Conservation (phyloP, 1,284 basidiomycete species). For the Bjerkandera adusta region DNA sequence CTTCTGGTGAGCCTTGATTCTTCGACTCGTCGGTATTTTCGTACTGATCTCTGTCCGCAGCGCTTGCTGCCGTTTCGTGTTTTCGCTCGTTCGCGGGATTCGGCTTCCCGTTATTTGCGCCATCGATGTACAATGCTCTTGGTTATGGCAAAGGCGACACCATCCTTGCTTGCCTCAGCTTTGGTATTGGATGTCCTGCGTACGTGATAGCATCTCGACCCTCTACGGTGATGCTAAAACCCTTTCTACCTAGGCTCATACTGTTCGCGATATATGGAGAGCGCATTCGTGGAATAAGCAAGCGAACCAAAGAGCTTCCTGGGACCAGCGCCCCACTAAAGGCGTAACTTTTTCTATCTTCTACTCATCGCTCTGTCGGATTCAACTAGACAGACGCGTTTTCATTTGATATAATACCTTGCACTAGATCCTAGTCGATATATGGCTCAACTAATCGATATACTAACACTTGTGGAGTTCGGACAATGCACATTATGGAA, state of each 20-base stretch:
- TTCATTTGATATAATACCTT: no score
- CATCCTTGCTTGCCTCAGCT: constrained; percentile 50
- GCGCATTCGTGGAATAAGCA: constrained; percentile 38
- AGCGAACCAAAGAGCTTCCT: no score
- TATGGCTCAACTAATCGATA: no score
- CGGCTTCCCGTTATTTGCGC: constrained; percentile 66
- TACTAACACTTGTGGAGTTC: no score
- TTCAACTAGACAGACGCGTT: no score
- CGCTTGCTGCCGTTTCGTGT: constrained; percentile 54
- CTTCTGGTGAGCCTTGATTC: constrained; percentile 44
- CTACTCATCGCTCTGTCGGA: no score
- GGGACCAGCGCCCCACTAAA: no score
- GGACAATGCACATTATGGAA: no score
- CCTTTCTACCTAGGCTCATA: constrained; percentile 35
- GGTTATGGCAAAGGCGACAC: constrained; percentile 65
- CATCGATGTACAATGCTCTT: constrained; percentile 56
- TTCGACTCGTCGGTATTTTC: neutral
- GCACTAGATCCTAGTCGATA: no score
- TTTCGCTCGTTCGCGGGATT: constrained; percentile 61
- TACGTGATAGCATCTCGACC: constrained; percentile 31
- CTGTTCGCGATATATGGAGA: constrained; percentile 52
- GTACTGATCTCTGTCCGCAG: constrained; percentile 27
- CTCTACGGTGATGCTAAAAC: neutral
- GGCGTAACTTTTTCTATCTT: no score
- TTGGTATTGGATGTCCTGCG: constrained; percentile 61